Evolutionary conservation across 371 early-diverging fungal genomes (phyloP).

Genomic region (Mortierella sp.): DNA sequence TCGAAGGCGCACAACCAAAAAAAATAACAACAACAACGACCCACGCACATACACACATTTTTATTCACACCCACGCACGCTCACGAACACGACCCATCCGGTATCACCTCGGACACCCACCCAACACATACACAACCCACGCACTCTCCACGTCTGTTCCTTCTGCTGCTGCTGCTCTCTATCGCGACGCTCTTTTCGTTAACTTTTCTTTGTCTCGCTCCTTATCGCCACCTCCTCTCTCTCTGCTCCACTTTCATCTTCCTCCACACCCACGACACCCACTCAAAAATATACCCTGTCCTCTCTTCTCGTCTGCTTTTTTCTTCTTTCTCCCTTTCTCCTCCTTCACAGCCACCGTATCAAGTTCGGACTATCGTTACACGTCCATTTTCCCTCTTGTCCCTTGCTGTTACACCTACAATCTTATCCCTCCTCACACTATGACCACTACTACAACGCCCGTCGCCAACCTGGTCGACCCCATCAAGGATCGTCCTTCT

Average conservation of each 20-base stretch:
- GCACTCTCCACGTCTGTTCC: not conserved
- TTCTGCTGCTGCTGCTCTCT: not conserved
- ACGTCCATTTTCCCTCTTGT: not conserved
- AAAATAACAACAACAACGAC: not conserved
- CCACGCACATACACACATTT: not conserved
- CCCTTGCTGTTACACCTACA: not conserved
- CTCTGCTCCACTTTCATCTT: not conserved
- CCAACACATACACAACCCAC: not conserved
- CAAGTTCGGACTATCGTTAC: not conserved
- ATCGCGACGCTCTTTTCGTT: not conserved
- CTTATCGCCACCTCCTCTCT: not conserved
- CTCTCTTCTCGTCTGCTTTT: not conserved
- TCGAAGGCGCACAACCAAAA: too few relatives aligned
- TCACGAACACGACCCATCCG: conserved; percentile 8
- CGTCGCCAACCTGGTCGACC: conserved; percentile 30
- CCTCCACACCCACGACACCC: not conserved
- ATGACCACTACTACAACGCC: conserved; percentile 48
- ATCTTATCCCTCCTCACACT: not conserved
- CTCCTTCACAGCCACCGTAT: conserved; percentile 11
- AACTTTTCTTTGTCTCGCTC: conserved; percentile 1
- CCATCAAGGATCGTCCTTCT: conserved; percentile 32
- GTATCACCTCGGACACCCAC: not conserved
- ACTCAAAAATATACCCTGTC: not conserved
- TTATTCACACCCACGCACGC: conserved; percentile 10
- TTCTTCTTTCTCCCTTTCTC: not conserved